These are phyloP conservation scores for Chrysosporium queenslandicum DNA, from an alignment of 2,329 filamentous ascomycete genomes.

Conservation along the genomic window DNA sequence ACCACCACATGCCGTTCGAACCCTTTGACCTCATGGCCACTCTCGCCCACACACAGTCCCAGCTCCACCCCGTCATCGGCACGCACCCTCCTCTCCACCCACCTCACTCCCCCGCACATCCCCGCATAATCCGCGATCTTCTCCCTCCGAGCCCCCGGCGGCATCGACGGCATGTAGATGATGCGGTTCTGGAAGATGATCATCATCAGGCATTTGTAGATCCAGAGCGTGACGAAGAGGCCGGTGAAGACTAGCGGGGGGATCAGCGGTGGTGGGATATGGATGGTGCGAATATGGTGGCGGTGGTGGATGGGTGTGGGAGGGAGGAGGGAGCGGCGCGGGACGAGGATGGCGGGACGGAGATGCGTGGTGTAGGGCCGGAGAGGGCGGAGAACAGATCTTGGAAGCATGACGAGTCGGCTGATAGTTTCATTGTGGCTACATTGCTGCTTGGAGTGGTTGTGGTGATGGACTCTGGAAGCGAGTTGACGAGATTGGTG, in stretches of 20 bases:
- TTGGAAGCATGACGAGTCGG: too few species aligned
- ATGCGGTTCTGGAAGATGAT: constrained; percentile 71
- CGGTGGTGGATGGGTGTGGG: background rate
- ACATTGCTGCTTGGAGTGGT: background rate
- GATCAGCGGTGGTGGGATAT: constrained; percentile 43
- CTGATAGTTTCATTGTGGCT: too few species aligned
- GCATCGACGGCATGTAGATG: constrained; percentile 68
- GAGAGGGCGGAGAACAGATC: background rate
- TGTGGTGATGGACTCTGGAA: too few species aligned
- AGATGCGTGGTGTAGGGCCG: background rate
- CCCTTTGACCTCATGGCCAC: background rate
- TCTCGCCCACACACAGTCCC: constrained; percentile 46
- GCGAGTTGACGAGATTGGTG: background rate
- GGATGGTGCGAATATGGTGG: background rate
- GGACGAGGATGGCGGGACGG: background rate
- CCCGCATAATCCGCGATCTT: constrained; percentile 53
- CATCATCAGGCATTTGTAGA: constrained; percentile 60
- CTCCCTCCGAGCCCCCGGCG: constrained; percentile 59
- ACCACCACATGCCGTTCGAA: constrained; percentile 29
- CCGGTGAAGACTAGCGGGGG: constrained; percentile 58
- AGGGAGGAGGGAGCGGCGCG: background rate
- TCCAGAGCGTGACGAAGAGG: constrained; percentile 55
- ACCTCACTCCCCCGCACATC: constrained; percentile 52
- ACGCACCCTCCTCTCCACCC: constrained; percentile 54
- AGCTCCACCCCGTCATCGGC: constrained; percentile 57